These are phyloP conservation scores for Porogramme epimiltina DNA, from an alignment of 1,284 basidiomycete species.

Conservation along the genomic window DNA sequence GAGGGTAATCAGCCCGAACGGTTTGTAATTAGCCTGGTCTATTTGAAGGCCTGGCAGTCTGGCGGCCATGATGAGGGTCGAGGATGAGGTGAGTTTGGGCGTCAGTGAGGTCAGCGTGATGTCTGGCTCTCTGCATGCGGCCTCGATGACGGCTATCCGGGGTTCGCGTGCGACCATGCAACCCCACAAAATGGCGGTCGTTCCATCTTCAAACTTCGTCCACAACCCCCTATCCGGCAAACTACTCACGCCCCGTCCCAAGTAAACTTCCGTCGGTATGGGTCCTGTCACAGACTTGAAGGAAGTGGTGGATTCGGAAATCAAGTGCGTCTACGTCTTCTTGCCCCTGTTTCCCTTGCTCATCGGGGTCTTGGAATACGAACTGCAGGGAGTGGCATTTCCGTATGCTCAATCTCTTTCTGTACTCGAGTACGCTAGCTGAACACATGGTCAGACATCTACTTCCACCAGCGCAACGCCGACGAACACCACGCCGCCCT, in stretches of 20 bases:
- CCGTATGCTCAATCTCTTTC: slow-evolving; percentile 42
- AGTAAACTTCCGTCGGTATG: slow-evolving; percentile 24
- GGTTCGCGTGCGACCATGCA: not conserved
- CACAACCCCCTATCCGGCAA: not conserved
- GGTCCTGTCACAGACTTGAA: slow-evolving; percentile 56
- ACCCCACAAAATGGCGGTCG: not conserved
- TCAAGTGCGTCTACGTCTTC: slow-evolving; percentile 52
- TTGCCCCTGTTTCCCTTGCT: not conserved
- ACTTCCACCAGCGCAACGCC: slow-evolving; percentile 70
- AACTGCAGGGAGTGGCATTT: slow-evolving; percentile 73
- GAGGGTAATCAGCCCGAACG: no score
- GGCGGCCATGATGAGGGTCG: no score
- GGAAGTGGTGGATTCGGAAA: slow-evolving; percentile 60
- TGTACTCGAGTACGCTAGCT: not conserved
- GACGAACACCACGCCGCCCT: slow-evolving; percentile 65
- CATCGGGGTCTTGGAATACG: not conserved
- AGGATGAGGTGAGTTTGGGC: no score
- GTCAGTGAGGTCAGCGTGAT: no score
- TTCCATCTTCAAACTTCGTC: not conserved
- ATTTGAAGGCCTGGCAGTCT: no score
- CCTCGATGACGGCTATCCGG: no score
- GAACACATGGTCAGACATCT: slow-evolving; percentile 55
- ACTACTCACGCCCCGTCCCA: not conserved
- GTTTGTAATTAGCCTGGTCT: no score
- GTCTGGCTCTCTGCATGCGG: no score